phyloP scores from a whole-genome alignment of 2,329 filamentous ascomycete genomes.

The Moelleriella libera region DNA sequence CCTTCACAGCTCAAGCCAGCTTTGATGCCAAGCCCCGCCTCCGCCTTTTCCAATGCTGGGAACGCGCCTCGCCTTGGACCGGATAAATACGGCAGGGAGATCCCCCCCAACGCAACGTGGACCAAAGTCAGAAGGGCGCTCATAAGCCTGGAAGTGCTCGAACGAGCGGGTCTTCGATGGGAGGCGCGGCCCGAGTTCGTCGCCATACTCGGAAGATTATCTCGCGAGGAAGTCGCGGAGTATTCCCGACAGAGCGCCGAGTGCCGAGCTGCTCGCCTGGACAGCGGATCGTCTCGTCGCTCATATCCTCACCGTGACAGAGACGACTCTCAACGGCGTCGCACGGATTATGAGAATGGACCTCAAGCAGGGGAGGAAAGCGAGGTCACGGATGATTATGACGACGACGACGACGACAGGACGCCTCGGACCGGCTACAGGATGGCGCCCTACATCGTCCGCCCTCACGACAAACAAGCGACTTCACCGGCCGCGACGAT shows the following conservation, averaged over 20 bases:
- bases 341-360: slow-evolving; percentile 17
- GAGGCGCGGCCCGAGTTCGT: slow-evolving; percentile 46
- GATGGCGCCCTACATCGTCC: slow-evolving; percentile 22
- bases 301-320: slow-evolving; percentile 3
- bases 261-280: slow-evolving; percentile 25
- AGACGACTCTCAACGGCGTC: slow-evolving; percentile 5
- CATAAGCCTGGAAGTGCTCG: slow-evolving; percentile 40
- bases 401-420: slow-evolving; percentile 20
- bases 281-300: slow-evolving; percentile 4
- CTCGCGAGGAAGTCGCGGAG: slow-evolving; percentile 34
- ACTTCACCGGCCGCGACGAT: slow-evolving; percentile 20
- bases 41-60: slow-evolving; percentile 14
- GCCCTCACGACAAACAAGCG: slow-evolving; percentile 17
- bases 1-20: background rate
- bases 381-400: slow-evolving; percentile 17
- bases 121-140: slow-evolving; percentile 39
- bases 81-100: slow-evolving; percentile 41
- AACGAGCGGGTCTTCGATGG: slow-evolving; percentile 38
- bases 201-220: slow-evolving; percentile 41
- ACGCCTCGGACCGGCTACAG: slow-evolving; percentile 15
- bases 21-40: background rate
- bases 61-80: slow-evolving; percentile 30
- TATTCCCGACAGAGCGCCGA: slow-evolving; percentile 35
- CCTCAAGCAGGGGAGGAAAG: slow-evolving; percentile 15
- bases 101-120: slow-evolving; percentile 41